These are phyloP conservation scores for Ganoderma lucidum DNA, from an alignment of 1,284 basidiomycete genomes.

Conservation along the genomic window DNA sequence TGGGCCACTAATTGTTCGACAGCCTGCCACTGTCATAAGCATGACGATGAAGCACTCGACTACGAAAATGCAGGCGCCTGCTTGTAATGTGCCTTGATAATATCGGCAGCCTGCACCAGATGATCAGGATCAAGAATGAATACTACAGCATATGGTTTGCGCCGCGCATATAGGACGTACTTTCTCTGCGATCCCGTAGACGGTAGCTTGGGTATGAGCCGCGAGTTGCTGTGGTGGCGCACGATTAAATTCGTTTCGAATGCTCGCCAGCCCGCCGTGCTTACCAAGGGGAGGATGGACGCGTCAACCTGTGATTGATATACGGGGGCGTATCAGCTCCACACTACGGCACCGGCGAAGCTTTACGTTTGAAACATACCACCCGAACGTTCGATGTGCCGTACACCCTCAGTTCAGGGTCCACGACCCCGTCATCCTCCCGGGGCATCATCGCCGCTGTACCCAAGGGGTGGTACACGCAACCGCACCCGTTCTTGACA, in stretches of 20 bases:
- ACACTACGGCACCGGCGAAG: neutral
- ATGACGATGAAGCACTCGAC: neutral
- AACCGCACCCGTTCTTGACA: conserved; percentile 25
- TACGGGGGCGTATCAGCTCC: neutral
- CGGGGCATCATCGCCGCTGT: conserved; percentile 53
- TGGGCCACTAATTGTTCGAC: neutral
- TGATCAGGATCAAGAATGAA: neutral
- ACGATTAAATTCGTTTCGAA: neutral
- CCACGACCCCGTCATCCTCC: conserved; percentile 41
- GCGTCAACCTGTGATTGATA: conserved; percentile 23
- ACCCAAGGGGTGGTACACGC: conserved; percentile 29
- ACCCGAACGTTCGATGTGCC: conserved; percentile 44
- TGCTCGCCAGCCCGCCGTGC: neutral
- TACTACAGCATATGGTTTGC: too few species aligned
- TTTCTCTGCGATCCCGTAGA: conserved; percentile 25
- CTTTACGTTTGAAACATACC: conserved; percentile 17
- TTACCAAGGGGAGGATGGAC: conserved; percentile 25
- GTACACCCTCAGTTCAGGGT: conserved; percentile 48
- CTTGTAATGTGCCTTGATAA: conserved; percentile 10
- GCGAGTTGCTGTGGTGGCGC: conserved; percentile 17
- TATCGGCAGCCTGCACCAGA: conserved; percentile 13
- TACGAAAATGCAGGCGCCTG: neutral
- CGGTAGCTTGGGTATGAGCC: conserved; percentile 18
- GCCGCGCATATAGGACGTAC: conserved; percentile 5
- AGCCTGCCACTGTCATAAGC: neutral